These are phyloP conservation scores for Stipa capillata DNA, from an alignment of 176 grass and related monocot species.

Conservation along the genomic window DNA sequence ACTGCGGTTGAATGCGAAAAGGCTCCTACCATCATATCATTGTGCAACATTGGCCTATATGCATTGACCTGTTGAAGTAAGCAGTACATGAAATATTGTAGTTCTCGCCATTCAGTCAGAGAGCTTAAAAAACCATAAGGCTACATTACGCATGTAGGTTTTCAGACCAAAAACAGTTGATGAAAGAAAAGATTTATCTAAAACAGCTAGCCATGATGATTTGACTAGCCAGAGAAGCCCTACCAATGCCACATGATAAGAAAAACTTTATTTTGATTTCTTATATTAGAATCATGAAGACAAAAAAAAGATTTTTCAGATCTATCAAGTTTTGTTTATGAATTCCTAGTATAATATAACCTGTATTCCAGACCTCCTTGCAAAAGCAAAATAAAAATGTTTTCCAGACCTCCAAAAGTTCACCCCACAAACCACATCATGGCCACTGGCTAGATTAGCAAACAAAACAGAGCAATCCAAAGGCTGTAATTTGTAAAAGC, in stretches of 20 bases:
- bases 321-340: neutral
- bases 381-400: neutral
- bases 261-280: neutral
- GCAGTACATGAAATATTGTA: slow-evolving; percentile 4
- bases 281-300: neutral
- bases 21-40: slow-evolving; percentile 94
- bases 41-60: slow-evolving; percentile 84
- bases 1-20: slow-evolving; percentile 98
- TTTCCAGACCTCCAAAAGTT: neutral
- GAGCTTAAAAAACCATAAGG: neutral
- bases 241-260: neutral
- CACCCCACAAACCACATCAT: neutral
- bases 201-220: neutral
- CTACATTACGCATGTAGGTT: neutral
- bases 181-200: neutral
- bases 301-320: neutral
- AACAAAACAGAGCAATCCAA: neutral
- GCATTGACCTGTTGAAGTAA: slow-evolving; percentile 65
- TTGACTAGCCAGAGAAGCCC: neutral
- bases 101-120: neutral
- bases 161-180: neutral
- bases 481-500: neutral
- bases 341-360: neutral
- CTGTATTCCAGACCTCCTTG: neutral
- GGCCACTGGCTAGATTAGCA: neutral